Evolutionary conservation across 2,329 filamentous ascomycete genomes (phyloP), one percentile per base, ranked within the genome.

Genomic region (Colletotrichum acutatum): DNA sequence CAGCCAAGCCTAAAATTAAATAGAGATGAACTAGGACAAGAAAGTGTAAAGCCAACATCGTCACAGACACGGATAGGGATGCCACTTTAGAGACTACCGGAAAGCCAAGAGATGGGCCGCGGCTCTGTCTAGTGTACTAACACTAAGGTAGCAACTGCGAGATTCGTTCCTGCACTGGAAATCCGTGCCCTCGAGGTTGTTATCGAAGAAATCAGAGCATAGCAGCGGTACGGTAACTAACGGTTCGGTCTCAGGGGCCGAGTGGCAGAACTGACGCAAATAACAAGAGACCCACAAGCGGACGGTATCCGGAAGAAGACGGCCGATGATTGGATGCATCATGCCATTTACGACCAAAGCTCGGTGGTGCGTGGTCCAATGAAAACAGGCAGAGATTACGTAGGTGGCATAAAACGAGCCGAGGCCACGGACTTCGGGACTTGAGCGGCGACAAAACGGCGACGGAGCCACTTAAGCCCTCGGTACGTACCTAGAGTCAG

Each of bases 401-500:
- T 66, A 56, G 30, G 68, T 66, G 67, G 61, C 61, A 66, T 42
- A 49, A 34, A 32, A 64, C 62, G 56, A 64, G 66, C 70, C 66
- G 70, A 72, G 66, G 70, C 66, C 53, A 72, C 70, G 70, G 70
- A 56, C 30, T 72, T 72, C 70, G 70, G 70, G 66, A 42, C 42
- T 61, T 65, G 66, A 12, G 24, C 37, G 9, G 16, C 37, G 42
- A 52, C 14, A 16, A 19, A 46, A 16, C 26, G 28, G 19, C n/a
- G 54, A 30, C 46, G 9, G 53, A 56, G 1, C 9, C 37, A 42
- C 37, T 19, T 42, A 42, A 19, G 19, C 37, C 37, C 22, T n/a
- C 62, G 5, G 46, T 52, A 63, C 46, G 60, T 63, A 54, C 28
- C 42, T 1, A 1, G 0, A 0, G 1, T 22, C 42, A n/a, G 42